A percentile compares a stretch with the other conserved stretches of the same genome.
These are phyloP conservation scores for Cladosporium colombiae DNA, from an alignment of 2,329 filamentous ascomycete genomes.

Conservation along the genomic window DNA sequence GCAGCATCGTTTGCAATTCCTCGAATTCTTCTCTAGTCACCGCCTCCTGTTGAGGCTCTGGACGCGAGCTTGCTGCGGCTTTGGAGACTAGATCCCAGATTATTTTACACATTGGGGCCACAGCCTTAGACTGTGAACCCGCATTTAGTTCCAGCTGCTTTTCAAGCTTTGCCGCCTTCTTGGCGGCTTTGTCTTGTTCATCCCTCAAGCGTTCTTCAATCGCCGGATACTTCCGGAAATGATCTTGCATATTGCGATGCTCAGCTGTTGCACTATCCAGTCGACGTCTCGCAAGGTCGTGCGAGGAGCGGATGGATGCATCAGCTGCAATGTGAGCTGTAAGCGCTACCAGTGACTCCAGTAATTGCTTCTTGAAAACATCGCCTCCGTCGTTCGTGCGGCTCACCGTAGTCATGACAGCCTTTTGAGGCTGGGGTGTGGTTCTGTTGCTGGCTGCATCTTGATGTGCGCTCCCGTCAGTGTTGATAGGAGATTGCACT, in stretches of 20 bases:
- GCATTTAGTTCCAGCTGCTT: not conserved
- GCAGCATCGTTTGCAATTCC: not conserved
- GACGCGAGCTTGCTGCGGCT: not conserved
- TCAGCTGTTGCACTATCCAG: not conserved
- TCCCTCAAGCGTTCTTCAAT: not conserved
- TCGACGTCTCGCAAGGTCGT: not conserved
- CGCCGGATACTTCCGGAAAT: slow-evolving; percentile 1
- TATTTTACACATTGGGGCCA: not conserved
- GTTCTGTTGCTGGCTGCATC: slow-evolving; percentile 16
- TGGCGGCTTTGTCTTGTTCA: not conserved
- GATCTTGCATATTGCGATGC: not conserved
- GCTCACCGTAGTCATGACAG: not conserved
- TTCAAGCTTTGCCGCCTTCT: not conserved
- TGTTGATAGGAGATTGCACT: slow-evolving; percentile 5
- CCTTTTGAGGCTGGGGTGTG: not conserved
- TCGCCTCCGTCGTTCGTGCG: not conserved
- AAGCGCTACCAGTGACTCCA: not conserved
- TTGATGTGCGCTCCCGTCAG: slow-evolving; percentile 14
- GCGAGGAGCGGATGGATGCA: not conserved
- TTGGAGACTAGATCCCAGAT: not conserved
- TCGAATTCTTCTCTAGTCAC: slow-evolving; percentile 12
- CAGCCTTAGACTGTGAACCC: not conserved
- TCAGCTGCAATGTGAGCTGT: not conserved
- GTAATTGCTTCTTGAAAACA: not conserved
- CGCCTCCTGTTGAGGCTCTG: not conserved